Evolutionary conservation across 2,329 filamentous ascomycete species (phyloP).

Genomic region (Nemania abortiva): DNA sequence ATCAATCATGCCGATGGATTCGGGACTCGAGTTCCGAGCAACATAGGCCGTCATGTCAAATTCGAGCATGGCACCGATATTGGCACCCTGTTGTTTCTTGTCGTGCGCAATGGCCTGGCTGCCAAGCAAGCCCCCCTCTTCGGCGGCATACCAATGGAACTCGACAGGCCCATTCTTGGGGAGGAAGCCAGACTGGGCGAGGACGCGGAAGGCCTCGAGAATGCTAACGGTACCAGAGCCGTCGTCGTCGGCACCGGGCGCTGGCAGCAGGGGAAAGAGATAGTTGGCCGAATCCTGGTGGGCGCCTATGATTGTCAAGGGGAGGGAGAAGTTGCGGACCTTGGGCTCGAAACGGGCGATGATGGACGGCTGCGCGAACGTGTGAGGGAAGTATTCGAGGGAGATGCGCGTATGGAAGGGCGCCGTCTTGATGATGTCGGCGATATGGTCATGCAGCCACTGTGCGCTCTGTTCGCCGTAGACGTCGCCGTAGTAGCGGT

Average conservation of each 20-base stretch:
- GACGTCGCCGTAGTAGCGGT: conserved; percentile 39
- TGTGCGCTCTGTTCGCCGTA: conserved; percentile 56
- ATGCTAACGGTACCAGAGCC: conserved; percentile 83
- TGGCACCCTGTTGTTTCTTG: conserved; percentile 72
- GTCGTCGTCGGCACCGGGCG: conserved; percentile 82
- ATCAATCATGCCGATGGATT: conserved; percentile 56
- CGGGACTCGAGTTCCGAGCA: conserved; percentile 51
- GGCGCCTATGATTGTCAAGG: conserved; percentile 72
- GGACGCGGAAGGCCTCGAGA: conserved; percentile 79
- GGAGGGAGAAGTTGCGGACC: conserved; percentile 55
- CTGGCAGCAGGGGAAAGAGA: conserved; percentile 76
- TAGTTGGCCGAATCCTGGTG: conserved; percentile 87
- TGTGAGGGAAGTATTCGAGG: conserved; percentile 74
- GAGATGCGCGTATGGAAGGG: conserved; percentile 67
- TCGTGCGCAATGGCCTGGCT: conserved; percentile 61
- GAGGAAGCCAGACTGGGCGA: conserved; percentile 72
- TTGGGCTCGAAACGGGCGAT: conserved; percentile 85
- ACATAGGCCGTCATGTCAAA: conserved; percentile 57
- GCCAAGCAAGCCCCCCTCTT: conserved; percentile 83
- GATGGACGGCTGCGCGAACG: conserved; percentile 81
- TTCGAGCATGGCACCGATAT: conserved; percentile 42
- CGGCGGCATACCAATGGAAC: conserved; percentile 89
- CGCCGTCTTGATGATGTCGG: conserved; percentile 70
- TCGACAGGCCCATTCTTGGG: conserved; percentile 77
- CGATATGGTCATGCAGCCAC: conserved; percentile 78